Evolutionary conservation across 805 yeast genomes (phyloP).

Genomic region (Spathaspora hagerdaliae): DNA sequence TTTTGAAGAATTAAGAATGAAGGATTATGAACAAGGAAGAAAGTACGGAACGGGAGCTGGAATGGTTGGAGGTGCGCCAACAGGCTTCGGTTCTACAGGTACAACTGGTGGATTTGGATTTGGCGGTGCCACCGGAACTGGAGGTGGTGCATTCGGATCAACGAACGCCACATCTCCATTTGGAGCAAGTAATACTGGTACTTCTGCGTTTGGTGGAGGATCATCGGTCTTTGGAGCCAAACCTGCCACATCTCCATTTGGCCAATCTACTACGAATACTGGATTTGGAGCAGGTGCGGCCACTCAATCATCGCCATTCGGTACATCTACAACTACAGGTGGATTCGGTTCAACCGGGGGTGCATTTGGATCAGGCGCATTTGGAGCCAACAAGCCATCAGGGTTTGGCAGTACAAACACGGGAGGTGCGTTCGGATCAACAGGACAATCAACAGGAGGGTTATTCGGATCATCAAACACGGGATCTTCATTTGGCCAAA

Average conservation of each 20-base stretch:
- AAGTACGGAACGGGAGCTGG: slow-evolving; percentile 45
- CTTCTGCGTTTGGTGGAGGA: slow-evolving; percentile 15
- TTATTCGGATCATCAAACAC: slow-evolving; percentile 20
- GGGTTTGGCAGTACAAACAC: slow-evolving; percentile 13
- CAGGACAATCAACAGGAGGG: slow-evolving; percentile 20
- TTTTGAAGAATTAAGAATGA: slow-evolving; percentile 82
- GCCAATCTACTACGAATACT: slow-evolving; percentile 18
- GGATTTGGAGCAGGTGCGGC: slow-evolving; percentile 6
- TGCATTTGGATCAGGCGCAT: slow-evolving; percentile 15
- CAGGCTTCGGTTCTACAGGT: slow-evolving; percentile 31
- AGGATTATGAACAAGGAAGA: slow-evolving; percentile 78
- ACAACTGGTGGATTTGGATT: slow-evolving; percentile 19
- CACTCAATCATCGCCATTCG: slow-evolving; percentile 9
- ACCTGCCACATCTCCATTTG: slow-evolving; percentile 24
- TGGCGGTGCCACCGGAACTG: slow-evolving; percentile 10
- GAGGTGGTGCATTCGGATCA: slow-evolving; percentile 25
- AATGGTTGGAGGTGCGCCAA: slow-evolving; percentile 11
- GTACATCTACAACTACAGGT: slow-evolving; percentile 1
- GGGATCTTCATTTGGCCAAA: slow-evolving; percentile 9
- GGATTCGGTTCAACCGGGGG: slow-evolving; percentile 11
- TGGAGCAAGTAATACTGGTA: slow-evolving; percentile 22
- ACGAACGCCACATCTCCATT: slow-evolving; percentile 23
- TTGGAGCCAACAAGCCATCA: slow-evolving; percentile 11
- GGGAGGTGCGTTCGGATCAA: slow-evolving; percentile 11
- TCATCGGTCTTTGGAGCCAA: slow-evolving; percentile 33